Conservation (phyloP, 106 monocot species). For the Allium cepa region DNA sequence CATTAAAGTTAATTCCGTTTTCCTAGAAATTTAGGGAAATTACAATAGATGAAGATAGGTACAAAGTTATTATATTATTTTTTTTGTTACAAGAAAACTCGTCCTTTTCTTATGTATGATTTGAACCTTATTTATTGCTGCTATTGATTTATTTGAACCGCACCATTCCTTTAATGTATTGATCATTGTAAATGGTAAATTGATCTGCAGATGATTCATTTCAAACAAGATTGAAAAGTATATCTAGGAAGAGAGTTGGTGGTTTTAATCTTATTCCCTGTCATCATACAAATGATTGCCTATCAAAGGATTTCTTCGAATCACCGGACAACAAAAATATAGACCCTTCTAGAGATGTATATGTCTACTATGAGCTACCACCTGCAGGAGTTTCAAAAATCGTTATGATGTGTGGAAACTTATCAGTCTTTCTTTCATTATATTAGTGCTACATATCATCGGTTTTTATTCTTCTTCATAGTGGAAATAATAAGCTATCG, state of each 20-base stretch:
- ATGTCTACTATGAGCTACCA: constrained; percentile 9
- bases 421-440: neutral
- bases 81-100: neutral
- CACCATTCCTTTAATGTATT: no score
- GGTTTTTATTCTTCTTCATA: no score
- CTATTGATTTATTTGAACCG: neutral
- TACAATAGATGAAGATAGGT: no score
- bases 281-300: neutral
- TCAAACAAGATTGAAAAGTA: neutral
- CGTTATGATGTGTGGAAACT: neutral
- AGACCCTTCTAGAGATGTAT: constrained; percentile 5
- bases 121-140: neutral
- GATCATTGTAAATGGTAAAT: neutral
- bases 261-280: constrained; percentile 9
- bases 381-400: neutral
- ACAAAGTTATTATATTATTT: neutral
- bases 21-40: no score
- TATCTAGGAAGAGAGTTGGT: constrained; percentile 11
- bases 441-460: neutral
- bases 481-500: no score
- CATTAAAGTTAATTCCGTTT: no score
- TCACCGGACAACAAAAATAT: constrained; percentile 6
- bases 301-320: constrained; percentile 3
- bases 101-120: neutral
- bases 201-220: constrained; percentile 6